Evolutionary conservation across 352 stramenopile genomes (phyloP).

Genomic region (Pythium volutum): DNA sequence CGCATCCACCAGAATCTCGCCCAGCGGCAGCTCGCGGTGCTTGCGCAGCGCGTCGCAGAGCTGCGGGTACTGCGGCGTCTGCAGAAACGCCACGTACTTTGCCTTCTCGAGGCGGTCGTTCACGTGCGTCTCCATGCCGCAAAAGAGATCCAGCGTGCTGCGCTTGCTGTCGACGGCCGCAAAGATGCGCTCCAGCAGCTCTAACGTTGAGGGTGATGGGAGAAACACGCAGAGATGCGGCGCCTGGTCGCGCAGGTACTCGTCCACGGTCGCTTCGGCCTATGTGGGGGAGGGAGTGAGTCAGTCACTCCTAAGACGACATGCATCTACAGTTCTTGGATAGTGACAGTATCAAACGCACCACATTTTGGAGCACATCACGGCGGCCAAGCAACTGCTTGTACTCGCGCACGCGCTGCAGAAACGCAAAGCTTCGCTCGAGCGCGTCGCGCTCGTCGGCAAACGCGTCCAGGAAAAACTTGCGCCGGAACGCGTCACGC

Average conservation of each 20-base stretch:
- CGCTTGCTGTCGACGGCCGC: conserved; percentile 26
- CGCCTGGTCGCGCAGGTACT: conserved; percentile 36
- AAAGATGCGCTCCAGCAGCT: conserved; percentile 34
- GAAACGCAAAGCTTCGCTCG: conserved; percentile 55
- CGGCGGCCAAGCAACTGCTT: conserved; percentile 46
- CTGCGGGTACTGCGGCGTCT: conserved; percentile 38
- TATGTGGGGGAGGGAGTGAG: conserved; percentile 21
- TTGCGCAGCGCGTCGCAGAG: conserved; percentile 55
- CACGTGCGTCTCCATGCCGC: conserved; percentile 52
- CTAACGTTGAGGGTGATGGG: conserved; percentile 14
- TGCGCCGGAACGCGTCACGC: conserved; percentile 48
- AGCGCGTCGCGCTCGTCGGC: conserved; percentile 47
- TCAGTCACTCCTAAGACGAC: too few species aligned
- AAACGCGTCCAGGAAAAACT: conserved; percentile 62
- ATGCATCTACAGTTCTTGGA: too few species aligned
- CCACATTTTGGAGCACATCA: conserved; percentile 41
- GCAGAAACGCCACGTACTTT: conserved; percentile 52
- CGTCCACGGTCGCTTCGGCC: conserved; percentile 43
- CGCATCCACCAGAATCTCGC: conserved; percentile 56
- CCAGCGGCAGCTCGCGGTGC: conserved; percentile 55
- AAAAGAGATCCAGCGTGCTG: conserved; percentile 58
- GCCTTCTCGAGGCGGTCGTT: conserved; percentile 42
- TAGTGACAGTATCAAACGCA: conserved; percentile 21
- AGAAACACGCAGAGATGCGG: conserved; percentile 27
- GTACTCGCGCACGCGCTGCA: conserved; percentile 53